Evolutionary conservation across 176 grass and related monocot genomes (phyloP), one percentile per base, ranked within the genome.

Genomic region (Tillandsia fasciculata): DNA sequence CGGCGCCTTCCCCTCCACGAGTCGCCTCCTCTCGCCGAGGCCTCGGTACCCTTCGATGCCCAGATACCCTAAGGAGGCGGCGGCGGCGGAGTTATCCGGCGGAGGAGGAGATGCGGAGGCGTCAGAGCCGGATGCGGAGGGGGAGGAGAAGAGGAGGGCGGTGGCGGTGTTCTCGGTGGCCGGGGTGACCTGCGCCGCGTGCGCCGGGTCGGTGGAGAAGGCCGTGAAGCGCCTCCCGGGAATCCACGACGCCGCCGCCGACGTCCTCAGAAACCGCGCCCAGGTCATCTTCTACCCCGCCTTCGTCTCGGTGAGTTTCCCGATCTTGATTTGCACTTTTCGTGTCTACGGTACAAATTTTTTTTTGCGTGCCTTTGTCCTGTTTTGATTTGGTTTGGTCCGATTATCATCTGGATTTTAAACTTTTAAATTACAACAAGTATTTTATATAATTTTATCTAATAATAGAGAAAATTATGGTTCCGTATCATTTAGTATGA

Each of bases 181-280:
- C 23, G 93, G 93, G 22, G 87, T 92, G 89, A 92, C 86, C 4
- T 97, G 89, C 64, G 77, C 89, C 2, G 93, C 93, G 26, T 97
- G 93, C 78, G 86, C 89, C 0, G 89, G 89, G 10, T 92, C 93
- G 11, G 86, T 97, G 51, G 89, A 97, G 89, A 97, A 97, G 84
- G 89, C 93, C 22, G 77, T 97, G 57, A 92, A 97, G 84, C 76
- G 93, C 69, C 86, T 97, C 33, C 89, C 75, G 8, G 93, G 89
- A 53, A 86, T 97, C 78, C 86, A 90, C 22, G 89, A 97, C 67
- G 93, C 89, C 28, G 86, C 93, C 7, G 86, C 90, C 52, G 93
- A 97, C 70, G 84, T 92, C 65, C 89, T 97, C 27, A 84, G 86
- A 12, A 76, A 83, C 76, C 86, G 82, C 15, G 89, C 89, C 26